Percentiles rank a stretch among this genome's conserved stretches.
Conservation (phyloP, 768 basidiomycete species). For the Podaxis mareebaensis region DNA sequence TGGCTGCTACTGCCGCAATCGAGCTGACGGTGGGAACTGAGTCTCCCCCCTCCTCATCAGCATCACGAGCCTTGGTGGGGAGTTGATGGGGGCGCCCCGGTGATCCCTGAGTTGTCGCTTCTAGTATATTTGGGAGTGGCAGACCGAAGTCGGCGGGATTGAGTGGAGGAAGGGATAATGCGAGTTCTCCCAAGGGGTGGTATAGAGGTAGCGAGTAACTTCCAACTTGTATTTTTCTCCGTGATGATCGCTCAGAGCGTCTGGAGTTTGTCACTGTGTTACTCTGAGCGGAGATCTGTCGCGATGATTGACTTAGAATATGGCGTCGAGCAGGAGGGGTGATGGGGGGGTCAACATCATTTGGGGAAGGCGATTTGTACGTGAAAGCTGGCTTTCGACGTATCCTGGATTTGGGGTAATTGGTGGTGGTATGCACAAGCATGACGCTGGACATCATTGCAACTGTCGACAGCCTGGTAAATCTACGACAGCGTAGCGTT, state of each 20-base stretch:
- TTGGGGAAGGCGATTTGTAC: constrained; percentile 55
- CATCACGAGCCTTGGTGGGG: constrained; percentile 51
- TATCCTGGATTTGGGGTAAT: constrained; percentile 20
- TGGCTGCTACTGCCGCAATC: constrained; percentile 35
- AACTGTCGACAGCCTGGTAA: background rate
- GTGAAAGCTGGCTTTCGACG: constrained; percentile 60
- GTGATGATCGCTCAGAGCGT: constrained; percentile 5
- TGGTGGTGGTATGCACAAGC: background rate
- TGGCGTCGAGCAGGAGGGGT: constrained; percentile 16
- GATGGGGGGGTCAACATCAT: constrained; percentile 26
- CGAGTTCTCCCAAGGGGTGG: constrained; percentile 64
- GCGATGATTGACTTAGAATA: background rate
- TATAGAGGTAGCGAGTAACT: constrained; percentile 52
- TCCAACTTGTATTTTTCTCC: constrained; percentile 28
- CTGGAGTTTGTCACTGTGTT: constrained; percentile 4
- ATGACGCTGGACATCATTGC: background rate
- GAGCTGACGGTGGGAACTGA: constrained; percentile 26
- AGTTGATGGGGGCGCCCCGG: constrained; percentile 48
- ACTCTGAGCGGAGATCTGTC: background rate
- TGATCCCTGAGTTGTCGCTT: constrained; percentile 40
- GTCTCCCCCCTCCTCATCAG: constrained; percentile 35
- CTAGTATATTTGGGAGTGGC: constrained; percentile 45
- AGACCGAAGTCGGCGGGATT: constrained; percentile 60
- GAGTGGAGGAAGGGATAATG: constrained; percentile 65
- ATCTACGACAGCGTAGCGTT: background rate